Evolutionary conservation across 805 yeast species (phyloP).

Genomic region (Yarrowia bubula): DNA sequence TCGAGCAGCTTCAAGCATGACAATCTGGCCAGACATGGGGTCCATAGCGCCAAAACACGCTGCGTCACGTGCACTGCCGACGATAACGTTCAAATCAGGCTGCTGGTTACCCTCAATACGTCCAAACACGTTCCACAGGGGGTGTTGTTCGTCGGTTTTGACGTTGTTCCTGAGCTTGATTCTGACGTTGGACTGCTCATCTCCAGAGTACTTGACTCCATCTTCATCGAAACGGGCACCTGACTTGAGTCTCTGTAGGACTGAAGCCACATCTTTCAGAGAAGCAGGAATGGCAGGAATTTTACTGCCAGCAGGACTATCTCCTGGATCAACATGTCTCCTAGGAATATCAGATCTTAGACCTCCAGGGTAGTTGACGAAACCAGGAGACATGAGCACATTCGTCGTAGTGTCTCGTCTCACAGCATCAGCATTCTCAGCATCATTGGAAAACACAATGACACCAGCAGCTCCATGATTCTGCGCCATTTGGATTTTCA

Average conservation of each 20-base stretch:
- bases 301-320: conserved; percentile 59
- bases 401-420: conserved; percentile 48
- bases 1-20: conserved; percentile 67
- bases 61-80: conserved; percentile 83
- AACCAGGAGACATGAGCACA: conserved; percentile 63
- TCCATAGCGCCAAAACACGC: conserved; percentile 69
- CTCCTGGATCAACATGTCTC: conserved; percentile 42
- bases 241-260: conserved; percentile 43
- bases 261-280: conserved; percentile 59
- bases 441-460: conserved; percentile 50
- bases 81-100: conserved; percentile 62
- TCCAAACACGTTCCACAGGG: conserved; percentile 76
- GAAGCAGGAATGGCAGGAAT: conserved; percentile 79
- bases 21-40: conserved; percentile 71
- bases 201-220: conserved; percentile 50
- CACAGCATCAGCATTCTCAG: conserved; percentile 44
- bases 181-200: conserved; percentile 31
- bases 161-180: conserved; percentile 44
- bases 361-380: conserved; percentile 78
- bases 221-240: conserved; percentile 42
- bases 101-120: conserved; percentile 80
- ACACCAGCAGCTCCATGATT: conserved; percentile 60
- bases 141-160: conserved; percentile 52
- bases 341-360: conserved; percentile 46
- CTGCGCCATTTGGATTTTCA: conserved; percentile 56